Base-by-base conservation (phyloP, 129 eudicot species). In the Oenanthe sinensis region DNA sequence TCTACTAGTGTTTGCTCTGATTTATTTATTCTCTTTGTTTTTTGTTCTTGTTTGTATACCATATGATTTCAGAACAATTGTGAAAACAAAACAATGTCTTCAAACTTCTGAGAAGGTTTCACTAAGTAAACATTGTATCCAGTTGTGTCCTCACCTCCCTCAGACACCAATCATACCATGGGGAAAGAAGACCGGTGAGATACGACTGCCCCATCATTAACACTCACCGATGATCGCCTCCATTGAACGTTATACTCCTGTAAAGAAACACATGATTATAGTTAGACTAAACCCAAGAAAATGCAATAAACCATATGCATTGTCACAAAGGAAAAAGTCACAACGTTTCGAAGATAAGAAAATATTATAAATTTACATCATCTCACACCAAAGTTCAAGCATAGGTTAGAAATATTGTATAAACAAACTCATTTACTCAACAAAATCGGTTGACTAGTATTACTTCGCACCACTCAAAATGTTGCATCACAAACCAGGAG, bases 141-240 rank as follows among this genome's bases (percentile, higher is more conserved):
- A 39, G 49, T 12, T 45, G 26, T 71, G 75, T 42, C 76, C 47
- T 71, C 49, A 71, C 33, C 76, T 17, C 76, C 75, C 75, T 71
- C 75, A 39, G 16, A 20, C 44, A 42, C 74, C 74, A 33, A 19
- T 47, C 46, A 70, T 70, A 70, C 72, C 37, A 39, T 3, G 20
- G 74, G 74, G 33, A 28, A 40, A 33, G 73, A 33, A 8, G 44
- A 12, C 14, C 43, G 52, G 22, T 42, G 52, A 71, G 50, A 71
- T 43, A 22, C 13, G 5, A 42, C 8, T 26, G 15, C 76, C 16
- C 76, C 50, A 42, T 71, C 50, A 43, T 24, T 1, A 22, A 10
- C 52, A 20, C 15, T 71, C 52, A 71, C 37, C 33, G 76, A n/a
- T 71, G 76, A 8, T 71, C 76, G 10, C 47, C 48, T 43, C 76